A percentile compares a stretch with the other conserved stretches of the same genome.
These are phyloP conservation scores for Tylopilus sp. DNA, from an alignment of 1,284 basidiomycete genomes.

Conservation along the genomic window DNA sequence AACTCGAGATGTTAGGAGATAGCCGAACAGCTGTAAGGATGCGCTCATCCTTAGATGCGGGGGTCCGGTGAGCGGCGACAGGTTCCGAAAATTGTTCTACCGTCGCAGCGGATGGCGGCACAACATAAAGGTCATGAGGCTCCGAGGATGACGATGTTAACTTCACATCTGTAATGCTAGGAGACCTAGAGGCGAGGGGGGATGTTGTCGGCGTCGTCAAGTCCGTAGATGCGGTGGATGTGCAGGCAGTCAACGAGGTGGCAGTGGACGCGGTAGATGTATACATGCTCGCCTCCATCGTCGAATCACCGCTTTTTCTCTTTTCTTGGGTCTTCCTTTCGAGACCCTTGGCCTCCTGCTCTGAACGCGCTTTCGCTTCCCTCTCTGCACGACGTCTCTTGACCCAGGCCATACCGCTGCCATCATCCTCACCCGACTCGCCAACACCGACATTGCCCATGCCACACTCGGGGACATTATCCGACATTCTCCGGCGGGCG, in stretches of 20 bases:
- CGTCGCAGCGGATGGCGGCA: not conserved
- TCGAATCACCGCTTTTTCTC: constrained; percentile 25
- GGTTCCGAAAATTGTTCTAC: not conserved
- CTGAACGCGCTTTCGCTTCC: constrained; percentile 38
- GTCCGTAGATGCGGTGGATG: constrained; percentile 19
- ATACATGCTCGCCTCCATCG: constrained; percentile 20
- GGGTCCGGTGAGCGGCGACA: not conserved
- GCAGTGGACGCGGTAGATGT: constrained; percentile 26
- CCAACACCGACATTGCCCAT: constrained; percentile 25
- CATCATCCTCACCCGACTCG: constrained; percentile 55
- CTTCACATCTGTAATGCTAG: constrained; percentile 24
- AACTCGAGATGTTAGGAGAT: constrained; percentile 14
- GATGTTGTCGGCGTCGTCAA: constrained; percentile 22
- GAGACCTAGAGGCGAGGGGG: constrained; percentile 25
- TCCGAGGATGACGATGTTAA: constrained; percentile 5
- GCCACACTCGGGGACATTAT: constrained; percentile 17
- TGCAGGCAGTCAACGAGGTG: constrained; percentile 26
- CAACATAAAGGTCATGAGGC: not conserved
- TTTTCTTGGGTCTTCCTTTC: constrained; percentile 19
- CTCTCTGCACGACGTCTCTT: constrained; percentile 53
- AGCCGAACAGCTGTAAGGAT: constrained; percentile 24
- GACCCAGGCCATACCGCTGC: constrained; percentile 73
- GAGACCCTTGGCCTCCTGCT: constrained; percentile 33
- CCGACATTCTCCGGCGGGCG: constrained; percentile 22
- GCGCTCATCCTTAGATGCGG: constrained; percentile 19